Evolutionary conservation across 805 yeast species (phyloP).

Genomic region (Millerozyma miso): DNA sequence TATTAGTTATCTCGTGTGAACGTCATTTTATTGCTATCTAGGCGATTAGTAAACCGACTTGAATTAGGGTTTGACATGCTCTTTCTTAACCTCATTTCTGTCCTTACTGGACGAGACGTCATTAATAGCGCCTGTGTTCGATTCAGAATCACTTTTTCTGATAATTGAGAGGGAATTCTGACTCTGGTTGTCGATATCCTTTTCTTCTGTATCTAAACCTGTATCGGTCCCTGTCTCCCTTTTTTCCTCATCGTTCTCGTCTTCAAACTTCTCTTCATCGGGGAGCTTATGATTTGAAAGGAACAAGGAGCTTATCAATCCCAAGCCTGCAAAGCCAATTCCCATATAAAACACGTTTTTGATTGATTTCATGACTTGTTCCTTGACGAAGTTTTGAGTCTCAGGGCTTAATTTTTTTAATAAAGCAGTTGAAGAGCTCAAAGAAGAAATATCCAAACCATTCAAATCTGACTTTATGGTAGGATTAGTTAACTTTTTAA

Average conservation of each 20-base stretch:
- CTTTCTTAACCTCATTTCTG: not conserved
- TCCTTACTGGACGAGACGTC: not conserved
- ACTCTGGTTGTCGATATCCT: not conserved
- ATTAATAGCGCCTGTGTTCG: not conserved
- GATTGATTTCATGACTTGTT: conserved; percentile 31
- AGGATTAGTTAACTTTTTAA: conserved; percentile 6
- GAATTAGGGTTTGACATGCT: too few species aligned
- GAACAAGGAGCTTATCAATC: conserved; percentile 5
- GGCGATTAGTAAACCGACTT: too few species aligned
- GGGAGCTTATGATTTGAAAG: conserved; percentile 9
- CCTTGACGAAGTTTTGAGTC: conserved; percentile 20
- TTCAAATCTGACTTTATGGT: conserved; percentile 17
- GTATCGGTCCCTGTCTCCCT: not conserved
- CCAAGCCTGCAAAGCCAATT: conserved; percentile 32
- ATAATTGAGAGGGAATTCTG: not conserved
- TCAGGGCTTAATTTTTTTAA: conserved; percentile 16
- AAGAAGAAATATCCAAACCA: conserved; percentile 9
- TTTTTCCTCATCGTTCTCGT: not conserved
- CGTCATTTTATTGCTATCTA: too few species aligned
- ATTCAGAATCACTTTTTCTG: not conserved
- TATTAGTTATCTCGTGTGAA: too few species aligned
- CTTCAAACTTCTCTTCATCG: not conserved
- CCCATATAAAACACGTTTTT: conserved; percentile 37
- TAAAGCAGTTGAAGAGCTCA: conserved; percentile 12
- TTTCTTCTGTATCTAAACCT: not conserved